Conservation (phyloP, 441 rosid species). For the Isatis lusitanica region DNA sequence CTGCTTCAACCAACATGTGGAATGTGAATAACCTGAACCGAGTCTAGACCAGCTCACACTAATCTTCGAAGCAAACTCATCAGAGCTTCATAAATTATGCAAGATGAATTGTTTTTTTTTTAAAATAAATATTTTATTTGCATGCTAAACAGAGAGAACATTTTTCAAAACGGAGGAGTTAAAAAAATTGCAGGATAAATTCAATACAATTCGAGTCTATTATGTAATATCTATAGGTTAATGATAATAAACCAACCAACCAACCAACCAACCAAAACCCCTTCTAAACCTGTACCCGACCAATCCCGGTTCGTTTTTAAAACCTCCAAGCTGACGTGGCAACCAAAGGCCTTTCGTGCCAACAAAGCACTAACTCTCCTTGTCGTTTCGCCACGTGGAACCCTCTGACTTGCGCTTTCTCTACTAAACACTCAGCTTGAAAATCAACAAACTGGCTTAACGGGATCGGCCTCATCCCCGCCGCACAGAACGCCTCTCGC, state of each 20-base stretch:
- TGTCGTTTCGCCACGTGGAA: conserved; percentile 78
- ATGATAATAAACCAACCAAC: not conserved
- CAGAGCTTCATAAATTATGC: too few species aligned
- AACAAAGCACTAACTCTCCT: conserved; percentile 78
- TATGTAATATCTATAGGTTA: not conserved
- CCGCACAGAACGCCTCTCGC: conserved; percentile 64
- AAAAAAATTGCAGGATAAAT: not conserved
- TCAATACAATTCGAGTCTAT: not conserved
- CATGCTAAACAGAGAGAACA: not conserved
- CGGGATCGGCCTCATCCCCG: conserved; percentile 65
- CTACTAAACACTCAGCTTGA: conserved; percentile 69
- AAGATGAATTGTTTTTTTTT: not conserved
- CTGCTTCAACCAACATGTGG: too few species aligned
- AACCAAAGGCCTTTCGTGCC: conserved; percentile 63
- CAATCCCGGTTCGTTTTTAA: conserved; percentile 15
- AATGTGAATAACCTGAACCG: too few species aligned
- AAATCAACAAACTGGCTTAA: conserved; percentile 73
- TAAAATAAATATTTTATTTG: not conserved
- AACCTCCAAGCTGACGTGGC: conserved; percentile 84
- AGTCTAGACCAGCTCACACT: not conserved
- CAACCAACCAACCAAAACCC: not conserved
- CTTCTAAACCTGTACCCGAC: not conserved
- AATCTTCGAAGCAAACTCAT: too few species aligned
- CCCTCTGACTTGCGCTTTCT: conserved; percentile 64
- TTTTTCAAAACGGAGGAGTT: not conserved